Conservation (phyloP, 75 land plant species). For the Sequoia sempervirens region DNA sequence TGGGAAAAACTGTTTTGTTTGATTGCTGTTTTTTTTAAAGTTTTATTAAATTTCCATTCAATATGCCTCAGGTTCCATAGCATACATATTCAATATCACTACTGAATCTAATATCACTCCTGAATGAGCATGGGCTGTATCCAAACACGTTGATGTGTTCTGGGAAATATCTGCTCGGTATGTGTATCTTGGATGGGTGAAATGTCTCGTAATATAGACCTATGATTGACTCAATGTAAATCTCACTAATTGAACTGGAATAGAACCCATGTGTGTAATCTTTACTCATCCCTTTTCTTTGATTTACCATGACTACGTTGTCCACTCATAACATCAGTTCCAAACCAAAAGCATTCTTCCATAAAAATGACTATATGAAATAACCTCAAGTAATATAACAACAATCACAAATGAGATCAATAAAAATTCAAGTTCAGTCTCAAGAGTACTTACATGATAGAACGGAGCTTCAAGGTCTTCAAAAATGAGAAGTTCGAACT, state of each 20-base stretch:
- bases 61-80: neutral
- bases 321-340: neutral
- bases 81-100: neutral
- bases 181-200: neutral
- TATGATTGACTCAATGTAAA: neutral
- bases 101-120: neutral
- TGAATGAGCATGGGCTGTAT: neutral
- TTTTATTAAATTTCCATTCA: neutral
- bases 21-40: neutral
- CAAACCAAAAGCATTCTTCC: neutral
- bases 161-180: neutral
- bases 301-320: neutral
- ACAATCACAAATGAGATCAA: neutral
- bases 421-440: neutral
- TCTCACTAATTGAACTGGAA: neutral
- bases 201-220: neutral
- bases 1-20: neutral
- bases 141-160: neutral
- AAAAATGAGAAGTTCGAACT: constrained; percentile 65
- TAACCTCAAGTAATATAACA: neutral
- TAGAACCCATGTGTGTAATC: neutral
- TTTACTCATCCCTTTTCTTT: neutral
- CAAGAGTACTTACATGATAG: constrained; percentile 54
- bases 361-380: neutral
- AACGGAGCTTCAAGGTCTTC: constrained; percentile 59